A percentile compares a stretch with the other conserved stretches of the same genome.
Conservation (phyloP, 805 yeast species). For the Sungouiella blattae region DNA sequence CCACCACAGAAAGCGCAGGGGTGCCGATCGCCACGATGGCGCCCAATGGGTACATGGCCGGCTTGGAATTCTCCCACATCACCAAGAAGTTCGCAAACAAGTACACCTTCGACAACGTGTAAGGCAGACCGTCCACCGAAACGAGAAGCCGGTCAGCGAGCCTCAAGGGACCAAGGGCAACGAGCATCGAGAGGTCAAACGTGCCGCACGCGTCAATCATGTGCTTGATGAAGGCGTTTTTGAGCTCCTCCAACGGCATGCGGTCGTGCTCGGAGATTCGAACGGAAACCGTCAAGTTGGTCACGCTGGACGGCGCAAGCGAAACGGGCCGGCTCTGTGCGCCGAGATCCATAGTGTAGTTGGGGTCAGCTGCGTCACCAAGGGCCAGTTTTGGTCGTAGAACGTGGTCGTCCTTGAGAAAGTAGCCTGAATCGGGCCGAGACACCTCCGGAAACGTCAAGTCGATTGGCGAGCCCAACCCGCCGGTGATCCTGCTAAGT, state of each 20-base stretch:
- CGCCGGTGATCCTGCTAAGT: too few relatives aligned
- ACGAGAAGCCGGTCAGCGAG: constrained; percentile 33
- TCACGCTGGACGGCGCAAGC: background rate
- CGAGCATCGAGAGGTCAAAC: constrained; percentile 23
- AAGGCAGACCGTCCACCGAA: constrained; percentile 12
- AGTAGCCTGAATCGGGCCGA: background rate
- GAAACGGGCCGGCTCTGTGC: background rate
- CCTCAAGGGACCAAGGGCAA: constrained; percentile 32
- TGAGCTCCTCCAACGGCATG: constrained; percentile 24
- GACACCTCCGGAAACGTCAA: background rate
- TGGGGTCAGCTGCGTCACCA: too few relatives aligned
- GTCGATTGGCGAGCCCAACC: background rate
- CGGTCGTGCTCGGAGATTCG: constrained; percentile 15
- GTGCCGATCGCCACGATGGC: constrained; percentile 13
- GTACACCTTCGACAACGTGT: constrained; percentile 19
- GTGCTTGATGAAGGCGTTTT: constrained; percentile 25
- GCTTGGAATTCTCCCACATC: constrained; percentile 17
- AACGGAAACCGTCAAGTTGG: constrained; percentile 12
- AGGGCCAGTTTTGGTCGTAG: background rate
- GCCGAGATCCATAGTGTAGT: background rate
- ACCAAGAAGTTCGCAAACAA: constrained; percentile 33
- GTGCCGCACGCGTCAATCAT: constrained; percentile 22
- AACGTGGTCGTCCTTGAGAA: too few relatives aligned
- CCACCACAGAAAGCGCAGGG: constrained; percentile 23
- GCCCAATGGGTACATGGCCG: constrained; percentile 10